A percentile compares a stretch with the other conserved stretches of the same genome.
These are phyloP conservation scores for Pelagophyceae sp. DNA, from an alignment of 352 stramenopile species.

Conservation along the genomic window DNA sequence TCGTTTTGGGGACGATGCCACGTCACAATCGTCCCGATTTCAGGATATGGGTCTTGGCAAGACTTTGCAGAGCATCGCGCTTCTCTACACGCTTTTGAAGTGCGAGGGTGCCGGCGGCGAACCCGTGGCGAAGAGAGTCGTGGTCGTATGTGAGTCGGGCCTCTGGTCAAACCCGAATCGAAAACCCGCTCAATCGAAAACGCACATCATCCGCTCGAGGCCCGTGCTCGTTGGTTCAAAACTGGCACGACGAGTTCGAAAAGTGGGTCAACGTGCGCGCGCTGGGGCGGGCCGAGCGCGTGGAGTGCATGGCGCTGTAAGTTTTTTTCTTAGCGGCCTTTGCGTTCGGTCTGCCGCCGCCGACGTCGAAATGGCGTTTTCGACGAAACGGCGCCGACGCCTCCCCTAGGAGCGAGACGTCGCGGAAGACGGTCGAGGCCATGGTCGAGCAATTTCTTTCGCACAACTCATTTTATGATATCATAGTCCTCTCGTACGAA, in stretches of 20 bases:
- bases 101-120: conserved; percentile 38
- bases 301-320: not conserved
- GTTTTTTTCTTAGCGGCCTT: no score
- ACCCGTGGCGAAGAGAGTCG: conserved; percentile 44
- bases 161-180: no score
- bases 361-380: no score
- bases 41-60: conserved; percentile 45
- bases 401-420: not conserved
- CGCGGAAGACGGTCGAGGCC: conserved; percentile 53
- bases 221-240: conserved; percentile 89
- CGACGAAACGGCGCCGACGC: no score
- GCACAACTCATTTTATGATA: conserved; percentile 47
- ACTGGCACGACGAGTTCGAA: conserved; percentile 94
- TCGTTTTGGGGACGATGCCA: no score
- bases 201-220: no score
- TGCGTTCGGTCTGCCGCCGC: no score
- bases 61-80: conserved; percentile 53
- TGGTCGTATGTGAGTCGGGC: conserved; percentile 93
- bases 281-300: not conserved
- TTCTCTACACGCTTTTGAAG: conserved; percentile 64
- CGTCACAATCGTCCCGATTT: no score
- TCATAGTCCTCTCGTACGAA: conserved; percentile 63
- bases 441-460: conserved; percentile 56
- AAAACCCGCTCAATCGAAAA: no score
- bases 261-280: conserved; percentile 72